These are phyloP conservation scores for Parathielavia appendiculata DNA, from an alignment of 495 filamentous ascomycete species.

Conservation along the genomic window DNA sequence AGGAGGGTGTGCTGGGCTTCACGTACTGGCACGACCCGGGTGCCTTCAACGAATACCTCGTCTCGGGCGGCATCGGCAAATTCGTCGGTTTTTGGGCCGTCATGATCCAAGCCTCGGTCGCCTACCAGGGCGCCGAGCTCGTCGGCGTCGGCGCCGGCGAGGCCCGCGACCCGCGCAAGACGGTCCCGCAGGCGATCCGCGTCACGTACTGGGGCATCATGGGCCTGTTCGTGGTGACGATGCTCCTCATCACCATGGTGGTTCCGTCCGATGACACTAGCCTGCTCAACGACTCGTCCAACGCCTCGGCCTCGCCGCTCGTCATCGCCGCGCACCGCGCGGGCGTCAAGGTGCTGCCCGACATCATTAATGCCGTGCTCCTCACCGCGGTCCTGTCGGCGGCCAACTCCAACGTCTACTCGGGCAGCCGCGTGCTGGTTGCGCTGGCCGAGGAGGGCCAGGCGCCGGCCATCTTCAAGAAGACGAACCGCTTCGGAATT, in stretches of 20 bases:
- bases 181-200: conserved; percentile 45
- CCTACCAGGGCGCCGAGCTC: conserved; percentile 54
- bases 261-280: conserved; percentile 50
- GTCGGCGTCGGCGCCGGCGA: conserved; percentile 65
- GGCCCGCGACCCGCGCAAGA: conserved; percentile 56
- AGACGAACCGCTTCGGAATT: conserved; percentile 39
- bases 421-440: conserved; percentile 58
- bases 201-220: conserved; percentile 58
- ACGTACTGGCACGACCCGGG: conserved; percentile 66
- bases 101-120: conserved; percentile 44
- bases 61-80: conserved; percentile 40
- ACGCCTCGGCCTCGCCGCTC: conserved; percentile 61
- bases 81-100: conserved; percentile 46
- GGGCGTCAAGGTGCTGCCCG: conserved; percentile 59
- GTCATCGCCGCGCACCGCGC: conserved; percentile 63
- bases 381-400: conserved; percentile 54
- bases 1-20: conserved; percentile 64
- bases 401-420: conserved; percentile 56
- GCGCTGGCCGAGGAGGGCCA: conserved; percentile 58
- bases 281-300: conserved; percentile 46
- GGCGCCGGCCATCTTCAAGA: conserved; percentile 48
- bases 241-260: conserved; percentile 64
- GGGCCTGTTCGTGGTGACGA: conserved; percentile 60
- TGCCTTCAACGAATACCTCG: conserved; percentile 56
- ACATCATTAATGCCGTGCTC: conserved; percentile 67